These are phyloP conservation scores for Aspergillus sp. DNA, from an alignment of 2,329 filamentous ascomycete genomes.

Conservation along the genomic window DNA sequence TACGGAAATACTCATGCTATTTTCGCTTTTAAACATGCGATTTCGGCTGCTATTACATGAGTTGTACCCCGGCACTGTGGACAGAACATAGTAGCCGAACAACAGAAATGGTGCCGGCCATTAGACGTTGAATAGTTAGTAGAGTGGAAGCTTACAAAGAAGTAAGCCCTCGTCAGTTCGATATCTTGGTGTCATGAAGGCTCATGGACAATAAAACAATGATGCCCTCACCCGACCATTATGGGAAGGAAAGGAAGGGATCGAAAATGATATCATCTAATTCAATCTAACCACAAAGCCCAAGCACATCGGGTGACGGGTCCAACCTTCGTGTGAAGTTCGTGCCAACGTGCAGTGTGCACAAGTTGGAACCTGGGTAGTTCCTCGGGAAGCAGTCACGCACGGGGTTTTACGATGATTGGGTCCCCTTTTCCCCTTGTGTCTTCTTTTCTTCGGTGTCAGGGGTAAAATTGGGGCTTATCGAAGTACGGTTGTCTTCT, in stretches of 20 bases:
- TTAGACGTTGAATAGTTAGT: background rate
- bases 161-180: background rate
- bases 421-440: conserved; percentile 9
- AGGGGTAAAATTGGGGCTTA: conserved; percentile 8
- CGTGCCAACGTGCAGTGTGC: background rate
- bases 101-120: background rate
- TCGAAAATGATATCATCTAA: background rate
- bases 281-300: background rate
- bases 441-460: background rate
- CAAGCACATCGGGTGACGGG: background rate
- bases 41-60: background rate
- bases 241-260: background rate
- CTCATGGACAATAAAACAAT: background rate
- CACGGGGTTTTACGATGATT: conserved; percentile 2
- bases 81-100: background rate
- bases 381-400: background rate
- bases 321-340: background rate
- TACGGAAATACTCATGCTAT: background rate
- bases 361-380: background rate
- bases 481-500: background rate
- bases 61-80: background rate
- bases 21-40: background rate
- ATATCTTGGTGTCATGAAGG: background rate
- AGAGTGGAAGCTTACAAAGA: background rate
- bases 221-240: background rate